Evolutionary conservation across 768 basidiomycete genomes (phyloP).

Genomic region (Mycena epipterygia): DNA sequence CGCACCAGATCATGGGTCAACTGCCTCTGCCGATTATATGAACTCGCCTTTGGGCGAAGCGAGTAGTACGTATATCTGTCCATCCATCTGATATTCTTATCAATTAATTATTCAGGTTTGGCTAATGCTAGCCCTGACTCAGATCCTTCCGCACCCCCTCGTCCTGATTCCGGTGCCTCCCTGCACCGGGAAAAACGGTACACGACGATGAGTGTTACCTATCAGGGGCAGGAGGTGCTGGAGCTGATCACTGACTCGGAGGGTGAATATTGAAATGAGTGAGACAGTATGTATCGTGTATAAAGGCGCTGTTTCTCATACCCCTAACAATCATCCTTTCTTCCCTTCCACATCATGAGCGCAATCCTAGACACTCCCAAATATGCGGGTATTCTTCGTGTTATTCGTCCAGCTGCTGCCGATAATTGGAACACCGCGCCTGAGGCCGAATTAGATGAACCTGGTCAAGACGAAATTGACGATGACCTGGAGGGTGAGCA

Average conservation of each 20-base stretch:
- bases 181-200: not conserved
- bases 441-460: not conserved
- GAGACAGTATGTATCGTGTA: constrained; percentile 16
- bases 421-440: not conserved
- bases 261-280: constrained; percentile 7
- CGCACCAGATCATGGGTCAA: too few species aligned
- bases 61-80: too few species aligned
- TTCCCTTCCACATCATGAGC: not conserved
- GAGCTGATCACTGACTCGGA: constrained; percentile 20
- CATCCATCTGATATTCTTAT: too few species aligned
- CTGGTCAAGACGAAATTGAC: constrained; percentile 20
- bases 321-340: constrained; percentile 12
- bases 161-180: too few species aligned
- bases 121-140: too few species aligned
- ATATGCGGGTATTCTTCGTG: constrained; percentile 10
- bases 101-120: not conserved
- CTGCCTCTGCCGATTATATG: too few species aligned
- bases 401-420: not conserved
- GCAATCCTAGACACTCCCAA: not conserved
- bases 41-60: too few species aligned
- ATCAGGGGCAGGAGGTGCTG: constrained; percentile 18
- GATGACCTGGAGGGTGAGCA: constrained; percentile 31
- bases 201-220: constrained; percentile 7
- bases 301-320: not conserved
- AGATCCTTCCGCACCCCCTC: too few species aligned